These are phyloP conservation scores for Ophiostoma pallidulum DNA, from an alignment of 2,329 filamentous ascomycete species.

Conservation along the genomic window DNA sequence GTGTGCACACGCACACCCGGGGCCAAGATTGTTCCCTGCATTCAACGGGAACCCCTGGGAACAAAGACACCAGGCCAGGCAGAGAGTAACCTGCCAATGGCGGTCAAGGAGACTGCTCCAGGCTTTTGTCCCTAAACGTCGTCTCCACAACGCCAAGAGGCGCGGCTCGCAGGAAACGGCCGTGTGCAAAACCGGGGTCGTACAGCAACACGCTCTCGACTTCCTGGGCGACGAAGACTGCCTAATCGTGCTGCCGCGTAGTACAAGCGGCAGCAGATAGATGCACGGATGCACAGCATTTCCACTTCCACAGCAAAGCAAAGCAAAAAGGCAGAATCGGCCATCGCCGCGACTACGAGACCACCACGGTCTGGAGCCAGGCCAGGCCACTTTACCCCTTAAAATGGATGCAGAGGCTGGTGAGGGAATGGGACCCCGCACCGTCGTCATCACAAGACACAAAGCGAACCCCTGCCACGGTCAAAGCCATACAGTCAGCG, in stretches of 20 bases:
- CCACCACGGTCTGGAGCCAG: background rate
- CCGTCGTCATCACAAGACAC: constrained; percentile 13
- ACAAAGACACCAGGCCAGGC: too few relatives aligned
- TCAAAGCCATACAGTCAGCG: too few relatives aligned
- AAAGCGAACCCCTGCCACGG: constrained; percentile 7
- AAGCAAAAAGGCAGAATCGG: too few relatives aligned
- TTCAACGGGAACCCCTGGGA: too few relatives aligned
- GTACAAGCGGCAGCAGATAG: too few relatives aligned
- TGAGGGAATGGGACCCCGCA: constrained; percentile 14
- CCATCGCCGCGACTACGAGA: too few relatives aligned
- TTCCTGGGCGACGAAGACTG: too few relatives aligned
- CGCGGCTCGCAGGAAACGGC: constrained; percentile 13
- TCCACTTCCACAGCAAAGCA: background rate
- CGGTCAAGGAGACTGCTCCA: constrained; percentile 22
- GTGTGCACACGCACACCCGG: too few relatives aligned
- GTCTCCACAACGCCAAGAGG: constrained; percentile 15
- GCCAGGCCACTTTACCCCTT: constrained; percentile 1
- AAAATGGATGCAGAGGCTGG: background rate
- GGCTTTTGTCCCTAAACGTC: constrained; percentile 18
- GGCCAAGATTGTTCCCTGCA: too few relatives aligned
- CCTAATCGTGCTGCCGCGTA: too few relatives aligned
- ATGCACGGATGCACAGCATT: background rate
- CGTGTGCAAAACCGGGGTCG: constrained; percentile 19
- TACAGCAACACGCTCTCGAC: constrained; percentile 7
- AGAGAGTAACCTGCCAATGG: constrained; percentile 25